Evolutionary conservation across 306 rosid species (phyloP).

Genomic region (barrel medic (Medicago truncatula)): DNA sequence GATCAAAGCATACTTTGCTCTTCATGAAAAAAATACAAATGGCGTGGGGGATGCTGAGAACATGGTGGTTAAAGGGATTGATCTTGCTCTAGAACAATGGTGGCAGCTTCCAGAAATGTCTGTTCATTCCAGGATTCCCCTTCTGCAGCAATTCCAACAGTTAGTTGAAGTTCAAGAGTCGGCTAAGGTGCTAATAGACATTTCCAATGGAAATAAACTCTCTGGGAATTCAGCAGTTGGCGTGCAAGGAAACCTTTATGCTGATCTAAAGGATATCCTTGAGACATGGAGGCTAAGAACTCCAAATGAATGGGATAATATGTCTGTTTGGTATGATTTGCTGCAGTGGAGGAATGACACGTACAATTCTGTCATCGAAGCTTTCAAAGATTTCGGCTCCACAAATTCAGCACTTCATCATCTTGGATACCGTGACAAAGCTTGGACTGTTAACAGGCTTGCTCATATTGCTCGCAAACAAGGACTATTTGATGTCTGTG

Average conservation of each 20-base stretch:
- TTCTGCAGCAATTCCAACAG: conserved; percentile 98
- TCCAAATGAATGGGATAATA: conserved; percentile 98
- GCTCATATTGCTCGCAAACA: conserved; percentile 96
- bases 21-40: conserved; percentile 87
- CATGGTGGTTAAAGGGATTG: conserved; percentile 90
- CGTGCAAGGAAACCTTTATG: conserved; percentile 87
- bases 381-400: conserved; percentile 83
- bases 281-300: conserved; percentile 99
- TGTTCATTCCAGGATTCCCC: conserved; percentile 95
- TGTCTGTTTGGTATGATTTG: conserved; percentile 98
- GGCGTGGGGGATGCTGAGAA: conserved; percentile 94
- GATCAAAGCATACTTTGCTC: conserved; percentile 88
- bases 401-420: conserved; percentile 92
- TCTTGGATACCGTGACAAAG: conserved; percentile 99
- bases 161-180: conserved; percentile 99
- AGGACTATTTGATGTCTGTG: conserved; percentile 95
- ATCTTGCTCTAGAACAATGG: conserved; percentile 98
- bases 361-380: conserved; percentile 93
- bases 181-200: conserved; percentile 76
- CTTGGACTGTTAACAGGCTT: conserved; percentile 98
- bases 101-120: conserved; percentile 99
- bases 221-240: conserved; percentile 80
- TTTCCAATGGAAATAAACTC: conserved; percentile 82
- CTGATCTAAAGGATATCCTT: conserved; percentile 97
- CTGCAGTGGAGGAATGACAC: conserved; percentile 99